phyloP scores from a whole-genome alignment of 106 monocot species.

The Hemerocallis citrina region DNA sequence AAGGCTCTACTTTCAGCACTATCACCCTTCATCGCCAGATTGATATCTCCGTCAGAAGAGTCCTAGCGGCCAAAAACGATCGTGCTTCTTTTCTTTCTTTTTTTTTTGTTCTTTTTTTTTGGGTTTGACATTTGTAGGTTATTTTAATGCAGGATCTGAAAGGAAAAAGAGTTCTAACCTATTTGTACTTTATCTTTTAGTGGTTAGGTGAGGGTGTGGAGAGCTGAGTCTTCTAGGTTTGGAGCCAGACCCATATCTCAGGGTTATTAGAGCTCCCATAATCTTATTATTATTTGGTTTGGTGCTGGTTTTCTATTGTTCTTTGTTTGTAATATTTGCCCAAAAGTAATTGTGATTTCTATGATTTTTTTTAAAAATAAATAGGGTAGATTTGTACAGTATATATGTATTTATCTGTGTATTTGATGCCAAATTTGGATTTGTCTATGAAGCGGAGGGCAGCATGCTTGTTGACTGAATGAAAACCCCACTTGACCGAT shows the following conservation, averaged over 20 bases:
- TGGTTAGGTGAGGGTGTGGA: not conserved
- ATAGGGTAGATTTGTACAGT: too few species aligned
- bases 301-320: not conserved
- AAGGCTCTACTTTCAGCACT: conserved; percentile 84
- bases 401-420: too few species aligned
- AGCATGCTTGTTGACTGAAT: too few species aligned
- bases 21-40: conserved; percentile 63
- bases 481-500: too few species aligned
- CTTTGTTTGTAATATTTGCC: not conserved
- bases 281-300: conserved; percentile 18
- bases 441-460: too few species aligned
- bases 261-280: conserved; percentile 68
- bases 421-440: too few species aligned
- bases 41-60: conserved; percentile 39
- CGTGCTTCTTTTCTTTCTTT: conserved; percentile 10
- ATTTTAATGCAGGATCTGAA: too few species aligned
- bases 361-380: too few species aligned
- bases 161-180: conserved; percentile 26
- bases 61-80: conserved; percentile 33
- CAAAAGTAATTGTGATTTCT: conserved; percentile 1
- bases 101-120: conserved; percentile 1
- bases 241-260: conserved; percentile 53
- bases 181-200: not conserved
- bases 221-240: conserved; percentile 2
- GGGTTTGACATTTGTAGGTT: not conserved